These are phyloP conservation scores for Leccinum fuscescens DNA, from an alignment of 1,284 basidiomycete genomes.

Conservation along the genomic window DNA sequence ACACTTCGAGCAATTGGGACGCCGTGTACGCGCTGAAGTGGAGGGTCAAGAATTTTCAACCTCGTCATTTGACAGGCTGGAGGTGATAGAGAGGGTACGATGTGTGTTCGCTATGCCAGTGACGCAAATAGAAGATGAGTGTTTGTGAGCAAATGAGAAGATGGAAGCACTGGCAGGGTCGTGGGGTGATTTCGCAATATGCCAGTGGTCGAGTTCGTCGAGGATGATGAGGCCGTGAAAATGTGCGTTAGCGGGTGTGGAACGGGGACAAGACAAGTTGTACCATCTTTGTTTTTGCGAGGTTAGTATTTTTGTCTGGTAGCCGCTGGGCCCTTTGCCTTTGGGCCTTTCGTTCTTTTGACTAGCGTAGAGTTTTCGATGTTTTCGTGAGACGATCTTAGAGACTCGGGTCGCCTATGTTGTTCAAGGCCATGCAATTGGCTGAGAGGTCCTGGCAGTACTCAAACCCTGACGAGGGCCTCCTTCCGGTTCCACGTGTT, in stretches of 20 bases:
- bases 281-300: too few species aligned
- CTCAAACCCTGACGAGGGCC: too few species aligned
- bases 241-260: not conserved
- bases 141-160: slow-evolving; percentile 58
- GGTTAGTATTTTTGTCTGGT: too few species aligned
- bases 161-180: slow-evolving; percentile 52
- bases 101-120: slow-evolving; percentile 84
- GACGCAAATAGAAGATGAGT: slow-evolving; percentile 48
- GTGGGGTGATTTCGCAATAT: slow-evolving; percentile 59
- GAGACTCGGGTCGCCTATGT: too few species aligned
- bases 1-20: too few species aligned
- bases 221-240: slow-evolving; percentile 62
- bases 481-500: too few species aligned
- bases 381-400: too few species aligned
- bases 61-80: slow-evolving; percentile 21
- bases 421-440: too few species aligned
- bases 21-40: slow-evolving; percentile 71
- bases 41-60: slow-evolving; percentile 51
- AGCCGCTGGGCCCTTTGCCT: too few species aligned
- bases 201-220: slow-evolving; percentile 66
- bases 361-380: too few species aligned
- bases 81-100: slow-evolving; percentile 56
- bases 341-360: too few species aligned
- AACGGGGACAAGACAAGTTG: slow-evolving; percentile 17
- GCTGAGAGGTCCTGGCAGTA: too few species aligned